Evolutionary conservation across 495 filamentous ascomycete species (phyloP), one percentile per base, ranked within the genome.

Genomic region (Penicillium turbatum): DNA sequence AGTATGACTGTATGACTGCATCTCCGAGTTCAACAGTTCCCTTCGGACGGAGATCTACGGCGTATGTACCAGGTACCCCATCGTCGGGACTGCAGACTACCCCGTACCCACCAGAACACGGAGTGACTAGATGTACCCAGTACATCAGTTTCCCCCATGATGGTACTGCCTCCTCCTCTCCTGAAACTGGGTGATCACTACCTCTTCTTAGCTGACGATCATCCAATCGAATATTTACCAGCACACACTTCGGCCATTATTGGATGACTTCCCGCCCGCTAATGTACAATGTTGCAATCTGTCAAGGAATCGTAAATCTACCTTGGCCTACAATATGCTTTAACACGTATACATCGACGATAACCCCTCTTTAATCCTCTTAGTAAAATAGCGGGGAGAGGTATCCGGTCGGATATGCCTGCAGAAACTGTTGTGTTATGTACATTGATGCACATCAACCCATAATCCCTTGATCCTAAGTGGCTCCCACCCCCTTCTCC

Each of bases 81-180:
- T n/a, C 19, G 30, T 41, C 24, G 48, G 52, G 46, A 54, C 54
- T 32, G 13, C 26, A 40, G 30, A 16, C 31, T 59, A 64, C 58
- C 61, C 61, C 49, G 61, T 64, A 64, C 37, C 59, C 62, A 51
- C 59, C 62, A 62, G 53, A 32, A 61, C 58, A 51, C 21, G 37
- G 31, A 45, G 42, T 52, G 52, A 56, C 48, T 19, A 53, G 37
- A 53, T 51, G 46, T 55, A 52, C 55, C 42, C 51, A 31, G 59
- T 61, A 58, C 55, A 44, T 52, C 41, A 24, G 36, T 48, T 59
- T 21, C 52, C 45, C 42, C 19, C 19, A 35, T 56, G 35, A 57
- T 48, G 44, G 30, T 36, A 52, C n/a, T 51, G 8, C 40, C 48
- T 35, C 27, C 42, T 19, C 54, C 13, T 38, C 48, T 42, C 9